Evolutionary conservation across 805 yeast genomes (phyloP).

Genomic region (Candida chauliodis): DNA sequence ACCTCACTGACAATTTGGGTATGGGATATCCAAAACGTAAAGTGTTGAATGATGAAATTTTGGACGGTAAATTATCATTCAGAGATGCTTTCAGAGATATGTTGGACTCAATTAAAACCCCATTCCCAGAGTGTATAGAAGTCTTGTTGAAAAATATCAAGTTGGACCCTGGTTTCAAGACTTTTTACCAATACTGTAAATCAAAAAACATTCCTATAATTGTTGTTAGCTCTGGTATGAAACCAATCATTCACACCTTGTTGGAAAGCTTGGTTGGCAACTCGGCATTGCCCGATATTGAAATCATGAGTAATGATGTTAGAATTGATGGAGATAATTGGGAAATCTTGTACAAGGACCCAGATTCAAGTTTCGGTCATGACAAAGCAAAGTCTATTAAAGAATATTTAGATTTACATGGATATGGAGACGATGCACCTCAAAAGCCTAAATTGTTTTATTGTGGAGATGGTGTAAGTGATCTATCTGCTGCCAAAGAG

Average conservation of each 20-base stretch:
- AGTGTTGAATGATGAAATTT: constrained; percentile 66
- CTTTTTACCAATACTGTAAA: constrained; percentile 76
- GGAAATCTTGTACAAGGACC: constrained; percentile 82
- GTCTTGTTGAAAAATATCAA: constrained; percentile 58
- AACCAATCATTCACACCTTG: constrained; percentile 80
- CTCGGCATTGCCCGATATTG: constrained; percentile 66
- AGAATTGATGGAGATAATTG: constrained; percentile 53
- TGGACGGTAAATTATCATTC: constrained; percentile 64
- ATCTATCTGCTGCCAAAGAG: constrained; percentile 90
- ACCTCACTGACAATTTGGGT: constrained; percentile 83
- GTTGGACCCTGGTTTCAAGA: constrained; percentile 87
- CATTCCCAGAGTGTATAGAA: constrained; percentile 81
- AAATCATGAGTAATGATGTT: constrained; percentile 80
- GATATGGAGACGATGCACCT: constrained; percentile 24
- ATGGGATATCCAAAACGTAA: constrained; percentile 70
- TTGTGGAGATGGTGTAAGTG: constrained; percentile 98
- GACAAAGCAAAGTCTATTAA: constrained; percentile 85
- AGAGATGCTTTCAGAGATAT: constrained; percentile 81
- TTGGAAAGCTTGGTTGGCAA: constrained; percentile 72
- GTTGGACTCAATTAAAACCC: constrained; percentile 74
- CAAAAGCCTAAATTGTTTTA: constrained; percentile 68
- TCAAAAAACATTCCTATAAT: constrained; percentile 73
- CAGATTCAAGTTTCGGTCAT: constrained; percentile 84
- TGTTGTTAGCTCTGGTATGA: constrained; percentile 92
- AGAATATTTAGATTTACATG: constrained; percentile 33